Percentiles rank a stretch among this genome's conserved stretches.
phyloP scores from a whole-genome alignment of 345 rosid genomes.

The Pistacia integerrima region DNA sequence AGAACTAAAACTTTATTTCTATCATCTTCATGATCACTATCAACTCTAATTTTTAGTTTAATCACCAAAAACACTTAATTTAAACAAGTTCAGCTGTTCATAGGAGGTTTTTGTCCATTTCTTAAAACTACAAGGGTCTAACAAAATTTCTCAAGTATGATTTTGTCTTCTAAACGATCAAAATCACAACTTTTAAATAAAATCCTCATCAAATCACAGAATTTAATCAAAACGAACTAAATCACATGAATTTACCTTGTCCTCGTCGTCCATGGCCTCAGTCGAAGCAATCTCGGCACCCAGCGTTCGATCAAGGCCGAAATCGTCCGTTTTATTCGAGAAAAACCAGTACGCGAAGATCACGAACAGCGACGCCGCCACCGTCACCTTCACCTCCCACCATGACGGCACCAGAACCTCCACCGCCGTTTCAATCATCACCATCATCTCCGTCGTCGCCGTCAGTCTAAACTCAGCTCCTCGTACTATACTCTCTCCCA shows the following conservation, averaged over 20 bases:
- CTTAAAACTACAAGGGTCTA: too few relatives aligned
- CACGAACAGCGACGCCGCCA: conserved; percentile 64
- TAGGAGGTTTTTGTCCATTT: too few relatives aligned
- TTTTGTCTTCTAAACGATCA: not conserved
- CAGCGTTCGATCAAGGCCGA: conserved; percentile 48
- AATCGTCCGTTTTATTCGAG: conserved; percentile 41
- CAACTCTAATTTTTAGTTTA: not conserved
- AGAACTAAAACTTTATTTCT: not conserved
- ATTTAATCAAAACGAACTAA: not conserved
- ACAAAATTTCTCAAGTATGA: too few relatives aligned
- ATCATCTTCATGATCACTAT: not conserved
- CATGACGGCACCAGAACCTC: conserved; percentile 70
- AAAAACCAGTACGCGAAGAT: conserved; percentile 68
- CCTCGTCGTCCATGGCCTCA: conserved; percentile 46
- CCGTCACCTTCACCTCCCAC: conserved; percentile 85
- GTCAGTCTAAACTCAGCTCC: not conserved
- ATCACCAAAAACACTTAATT: too few relatives aligned
- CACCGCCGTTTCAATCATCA: conserved; percentile 40
- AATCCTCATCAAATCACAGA: not conserved
- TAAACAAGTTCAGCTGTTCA: too few relatives aligned
- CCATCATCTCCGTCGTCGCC: conserved; percentile 1
- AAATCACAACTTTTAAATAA: not conserved
- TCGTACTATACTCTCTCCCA: not conserved
- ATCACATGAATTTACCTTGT: conserved; percentile 53
- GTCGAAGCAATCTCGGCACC: conserved; percentile 43